These are phyloP conservation scores for Claviceps capensis DNA, from an alignment of 2,329 filamentous ascomycete species.

Conservation along the genomic window DNA sequence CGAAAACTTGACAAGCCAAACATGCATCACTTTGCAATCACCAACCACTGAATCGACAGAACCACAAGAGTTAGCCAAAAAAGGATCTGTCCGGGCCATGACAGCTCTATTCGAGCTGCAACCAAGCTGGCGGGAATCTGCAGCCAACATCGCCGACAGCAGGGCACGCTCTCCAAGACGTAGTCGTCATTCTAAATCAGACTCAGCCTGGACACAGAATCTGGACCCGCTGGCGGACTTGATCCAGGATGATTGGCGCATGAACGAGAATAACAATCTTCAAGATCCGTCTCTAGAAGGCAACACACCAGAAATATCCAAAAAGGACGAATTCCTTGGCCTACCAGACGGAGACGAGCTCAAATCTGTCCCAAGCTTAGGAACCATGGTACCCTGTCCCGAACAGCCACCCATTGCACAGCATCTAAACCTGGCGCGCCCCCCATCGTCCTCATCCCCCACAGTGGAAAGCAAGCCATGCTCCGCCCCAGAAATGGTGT, in stretches of 20 bases:
- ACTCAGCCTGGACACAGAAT: constrained; percentile 3
- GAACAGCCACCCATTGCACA: constrained; percentile 26
- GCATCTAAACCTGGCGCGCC: constrained; percentile 22
- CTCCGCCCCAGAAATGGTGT: background rate
- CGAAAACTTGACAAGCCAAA: constrained; percentile 4
- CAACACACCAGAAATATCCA: background rate
- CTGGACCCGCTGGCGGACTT: background rate
- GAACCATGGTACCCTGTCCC: constrained; percentile 23
- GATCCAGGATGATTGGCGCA: background rate
- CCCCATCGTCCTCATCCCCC: constrained; percentile 17
- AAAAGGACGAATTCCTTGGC: background rate
- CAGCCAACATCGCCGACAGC: background rate
- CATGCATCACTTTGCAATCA: background rate
- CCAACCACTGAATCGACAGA: constrained; percentile 8
- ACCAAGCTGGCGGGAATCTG: background rate
- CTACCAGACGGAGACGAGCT: background rate
- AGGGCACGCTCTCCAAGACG: background rate
- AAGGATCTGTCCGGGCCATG: constrained; percentile 32
- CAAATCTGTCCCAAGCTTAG: constrained; percentile 17
- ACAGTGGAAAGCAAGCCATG: background rate
- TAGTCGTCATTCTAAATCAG: constrained; percentile 4
- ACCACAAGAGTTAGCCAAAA: constrained; percentile 13
- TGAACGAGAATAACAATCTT: background rate
- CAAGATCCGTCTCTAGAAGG: background rate
- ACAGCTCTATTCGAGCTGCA: constrained; percentile 35